These are phyloP conservation scores for Blastocystis sp. DNA, from an alignment of 352 stramenopile genomes.

Conservation along the genomic window DNA sequence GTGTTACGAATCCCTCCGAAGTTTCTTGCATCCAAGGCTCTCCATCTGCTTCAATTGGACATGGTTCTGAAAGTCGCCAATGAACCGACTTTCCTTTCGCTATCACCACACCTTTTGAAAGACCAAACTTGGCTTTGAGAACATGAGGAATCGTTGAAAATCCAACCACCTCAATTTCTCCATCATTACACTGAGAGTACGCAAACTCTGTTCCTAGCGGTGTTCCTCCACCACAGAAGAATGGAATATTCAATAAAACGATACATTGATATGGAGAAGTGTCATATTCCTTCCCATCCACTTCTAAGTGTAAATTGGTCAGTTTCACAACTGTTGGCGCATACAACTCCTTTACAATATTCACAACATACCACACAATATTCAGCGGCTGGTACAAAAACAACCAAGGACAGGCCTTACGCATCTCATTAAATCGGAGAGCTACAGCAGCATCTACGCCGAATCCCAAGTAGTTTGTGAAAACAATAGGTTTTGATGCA, in stretches of 20 bases:
- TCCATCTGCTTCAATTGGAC: not conserved
- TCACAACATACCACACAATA: not conserved
- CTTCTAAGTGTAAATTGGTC: not conserved
- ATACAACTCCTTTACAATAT: not conserved
- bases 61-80: not conserved
- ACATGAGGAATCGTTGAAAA: conserved; percentile 1
- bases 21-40: not conserved
- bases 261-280: not conserved
- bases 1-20: too few relatives aligned
- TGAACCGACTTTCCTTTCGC: not conserved
- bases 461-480: not conserved
- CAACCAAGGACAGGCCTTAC: not conserved
- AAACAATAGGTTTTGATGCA: not conserved
- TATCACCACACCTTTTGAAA: not conserved
- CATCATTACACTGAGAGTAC: not conserved
- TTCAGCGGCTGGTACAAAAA: not conserved
- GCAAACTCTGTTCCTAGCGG: not conserved
- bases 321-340: not conserved
- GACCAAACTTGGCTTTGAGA: not conserved
- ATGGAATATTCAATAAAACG: not conserved
- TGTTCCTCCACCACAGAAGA: not conserved
- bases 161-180: not conserved
- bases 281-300: not conserved
- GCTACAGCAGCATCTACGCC: not conserved
- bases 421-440: not conserved